A percentile compares a stretch with the other conserved stretches of the same genome.
Evolutionary conservation across 768 basidiomycete genomes (phyloP).

Genomic region (Boletus speciosus): DNA sequence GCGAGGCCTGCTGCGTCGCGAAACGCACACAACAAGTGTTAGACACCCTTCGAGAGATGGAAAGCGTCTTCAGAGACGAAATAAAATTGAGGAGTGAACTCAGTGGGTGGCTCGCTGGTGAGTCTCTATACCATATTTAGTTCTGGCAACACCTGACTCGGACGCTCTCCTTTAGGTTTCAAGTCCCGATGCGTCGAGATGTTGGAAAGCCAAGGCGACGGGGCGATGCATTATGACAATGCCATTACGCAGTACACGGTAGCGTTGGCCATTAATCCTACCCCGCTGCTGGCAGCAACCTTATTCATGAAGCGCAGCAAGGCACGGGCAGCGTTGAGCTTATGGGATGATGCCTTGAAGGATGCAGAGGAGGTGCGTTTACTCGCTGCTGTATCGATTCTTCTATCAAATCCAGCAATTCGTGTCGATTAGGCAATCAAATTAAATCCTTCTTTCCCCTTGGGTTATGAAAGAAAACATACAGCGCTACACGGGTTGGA

Average conservation of each 20-base stretch:
- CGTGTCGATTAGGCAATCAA: constrained; percentile 6
- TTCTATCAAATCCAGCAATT: neutral
- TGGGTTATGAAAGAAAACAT: constrained; percentile 16
- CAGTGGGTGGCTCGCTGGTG: constrained; percentile 9
- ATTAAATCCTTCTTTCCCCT: constrained; percentile 9
- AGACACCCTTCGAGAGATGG: constrained; percentile 1
- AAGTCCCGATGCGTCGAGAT: constrained; percentile 4
- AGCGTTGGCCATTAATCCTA: constrained; percentile 1
- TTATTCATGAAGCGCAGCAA: constrained; percentile 16
- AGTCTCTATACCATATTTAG: neutral
- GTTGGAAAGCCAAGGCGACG: constrained; percentile 10
- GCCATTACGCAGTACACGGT: constrained; percentile 14
- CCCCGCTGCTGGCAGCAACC: neutral
- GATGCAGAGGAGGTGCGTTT: constrained; percentile 18
- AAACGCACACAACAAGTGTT: neutral
- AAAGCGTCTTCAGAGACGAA: constrained; percentile 6
- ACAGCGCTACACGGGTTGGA: constrained; percentile 7
- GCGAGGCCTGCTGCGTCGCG: constrained; percentile 4
- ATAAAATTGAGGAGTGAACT: constrained; percentile 2
- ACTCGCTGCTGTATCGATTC: neutral
- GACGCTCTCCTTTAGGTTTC: neutral
- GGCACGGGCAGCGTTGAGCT: neutral
- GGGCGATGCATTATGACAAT: neutral
- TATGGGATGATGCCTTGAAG: constrained; percentile 10
- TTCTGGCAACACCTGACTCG: neutral